phyloP scores from a whole-genome alignment of 2,329 filamentous ascomycete species.

The Ophioceras dolichostomum region DNA sequence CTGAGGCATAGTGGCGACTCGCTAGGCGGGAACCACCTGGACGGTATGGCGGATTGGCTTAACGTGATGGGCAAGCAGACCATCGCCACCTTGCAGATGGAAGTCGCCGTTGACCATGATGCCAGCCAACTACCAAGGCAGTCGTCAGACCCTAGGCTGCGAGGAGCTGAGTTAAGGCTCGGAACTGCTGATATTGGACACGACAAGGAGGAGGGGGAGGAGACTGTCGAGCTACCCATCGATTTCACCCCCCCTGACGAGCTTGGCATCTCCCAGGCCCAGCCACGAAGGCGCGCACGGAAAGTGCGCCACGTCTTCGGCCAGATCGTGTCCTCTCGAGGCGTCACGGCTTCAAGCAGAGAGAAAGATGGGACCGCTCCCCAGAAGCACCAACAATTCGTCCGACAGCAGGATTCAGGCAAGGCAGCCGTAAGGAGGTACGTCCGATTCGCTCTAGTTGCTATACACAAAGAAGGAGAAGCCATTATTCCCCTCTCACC shows the following conservation, averaged over 20 bases:
- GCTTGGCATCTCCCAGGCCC: conserved; percentile 11
- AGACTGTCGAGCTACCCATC: conserved; percentile 21
- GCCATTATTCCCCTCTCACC: background rate
- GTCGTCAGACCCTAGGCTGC: conserved; percentile 4
- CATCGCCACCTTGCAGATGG: conserved; percentile 64
- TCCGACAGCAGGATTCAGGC: background rate
- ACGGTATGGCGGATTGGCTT: conserved; percentile 51
- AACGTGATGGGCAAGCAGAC: conserved; percentile 70
- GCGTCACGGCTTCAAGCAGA: too few relatives aligned
- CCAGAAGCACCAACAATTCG: too few relatives aligned
- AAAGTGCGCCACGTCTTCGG: conserved; percentile 25
- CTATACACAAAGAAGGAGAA: background rate
- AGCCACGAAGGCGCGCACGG: conserved; percentile 9
- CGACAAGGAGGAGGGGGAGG: conserved; percentile 14
- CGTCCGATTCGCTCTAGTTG: background rate
- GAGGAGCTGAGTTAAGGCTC: too few relatives aligned
- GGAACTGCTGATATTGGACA: too few relatives aligned
- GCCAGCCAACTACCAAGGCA: background rate
- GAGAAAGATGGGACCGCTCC: too few relatives aligned
- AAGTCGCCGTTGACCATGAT: conserved; percentile 30
- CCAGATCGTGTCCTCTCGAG: conserved; percentile 23
- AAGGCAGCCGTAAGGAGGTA: conserved; percentile 6
- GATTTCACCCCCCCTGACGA: conserved; percentile 27
- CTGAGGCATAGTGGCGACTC: conserved; percentile 30
- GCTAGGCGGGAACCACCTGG: conserved; percentile 37